Base-by-base conservation (phyloP, 176 grass and related monocot species). In the Puccinellia tenuiflora region DNA sequence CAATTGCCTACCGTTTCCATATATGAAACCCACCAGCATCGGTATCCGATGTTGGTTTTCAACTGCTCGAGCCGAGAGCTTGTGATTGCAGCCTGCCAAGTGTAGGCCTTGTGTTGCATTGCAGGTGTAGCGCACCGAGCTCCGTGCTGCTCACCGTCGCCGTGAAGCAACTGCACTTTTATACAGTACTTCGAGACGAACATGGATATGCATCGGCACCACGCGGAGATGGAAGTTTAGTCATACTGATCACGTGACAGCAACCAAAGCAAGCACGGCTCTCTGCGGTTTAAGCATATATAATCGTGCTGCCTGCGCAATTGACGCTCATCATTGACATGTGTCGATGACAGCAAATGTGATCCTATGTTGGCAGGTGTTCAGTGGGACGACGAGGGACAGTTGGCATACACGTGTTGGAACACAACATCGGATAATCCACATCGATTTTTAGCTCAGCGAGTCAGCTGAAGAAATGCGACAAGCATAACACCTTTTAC, bases 221-320 rank as follows among this genome's bases (percentile, higher is more conserved):
- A 72, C 5, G 24, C 12, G n/a, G 30, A 13, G 30, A 51, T 39
- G 37, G 65, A 59, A 63, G 22, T 35, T 35, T 3, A 21, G 9
- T 20, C 54, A 1, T 72, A 40, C 39, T 18, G 7, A 78, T 54
- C 22, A 60, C 54, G 37, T 38, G 63, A 5, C 74, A 63, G 50
- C 64, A 10, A 63, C 51, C 16, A 60, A 60, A 47, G 37, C 10
- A n/a, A 52, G 18, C 62, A 66, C 45, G 78, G 31, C 29, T 34
- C 20, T 8, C 61, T 11, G n/a, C 56, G 12, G 34, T 31, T 33
- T 54, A 35, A 5, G 7, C 25, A 26, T n/a, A 3, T n/a, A n/a
- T n/a, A n/a, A n/a, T 35, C 45, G 16, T n/a, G 51, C 72, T 70
- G 59, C 85, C 72, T 70, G 59, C 85, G 25, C 60, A 31, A 57